Base-by-base conservation (phyloP, 495 filamentous ascomycete genomes). In the Aspergillus ellipticus region DNA sequence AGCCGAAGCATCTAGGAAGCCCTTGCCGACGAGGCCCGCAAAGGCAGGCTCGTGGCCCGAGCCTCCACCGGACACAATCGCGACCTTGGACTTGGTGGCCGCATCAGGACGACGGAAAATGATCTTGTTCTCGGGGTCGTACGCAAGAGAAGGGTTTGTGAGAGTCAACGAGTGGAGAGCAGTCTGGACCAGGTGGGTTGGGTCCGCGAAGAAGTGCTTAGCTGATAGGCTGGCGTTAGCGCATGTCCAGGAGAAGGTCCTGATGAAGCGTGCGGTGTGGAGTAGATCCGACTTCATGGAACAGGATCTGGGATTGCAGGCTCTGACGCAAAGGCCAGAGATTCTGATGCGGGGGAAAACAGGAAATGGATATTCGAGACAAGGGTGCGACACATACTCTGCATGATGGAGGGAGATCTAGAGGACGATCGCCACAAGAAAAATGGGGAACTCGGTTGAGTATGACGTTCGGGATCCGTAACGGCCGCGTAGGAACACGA, bases 11-110 rank as follows among this genome's bases (percentile, higher is more conserved):
- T 85, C 85, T 19, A 97, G 82, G n/a, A 96, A 69, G 48, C 93
- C 94, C 29, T 74, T 71, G 20, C 85, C 85, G 15, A 86, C 84
- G 54, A 79, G 87, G 55, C 79, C 86, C 2, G 89, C 83, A 66
- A 96, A 97, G 54, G 87, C 87, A 28, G 94, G 94, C 66, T 98
- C 94, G 63, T 98, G 94, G 59, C 94, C 94, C 20, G 86, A 88
- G 28, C 94, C 94, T 54, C 94, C 94, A 60, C 94, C 94, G 16
- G 88, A 91, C 55, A 98, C 79, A 64, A 97, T 78, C 31, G 89
- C 87, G 47, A 96, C 92, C 51, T 86, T 85, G 20, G 74, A 65
- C 49, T 74, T 74, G 46, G 69, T 65, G 43, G 70, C 59, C 6
- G 66, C 64, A 64, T 76, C 71, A 28, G 87, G 89, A 54, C 89